These are phyloP conservation scores for Linaria vulgaris DNA, from an alignment of 257 asterid genomes.

Conservation along the genomic window DNA sequence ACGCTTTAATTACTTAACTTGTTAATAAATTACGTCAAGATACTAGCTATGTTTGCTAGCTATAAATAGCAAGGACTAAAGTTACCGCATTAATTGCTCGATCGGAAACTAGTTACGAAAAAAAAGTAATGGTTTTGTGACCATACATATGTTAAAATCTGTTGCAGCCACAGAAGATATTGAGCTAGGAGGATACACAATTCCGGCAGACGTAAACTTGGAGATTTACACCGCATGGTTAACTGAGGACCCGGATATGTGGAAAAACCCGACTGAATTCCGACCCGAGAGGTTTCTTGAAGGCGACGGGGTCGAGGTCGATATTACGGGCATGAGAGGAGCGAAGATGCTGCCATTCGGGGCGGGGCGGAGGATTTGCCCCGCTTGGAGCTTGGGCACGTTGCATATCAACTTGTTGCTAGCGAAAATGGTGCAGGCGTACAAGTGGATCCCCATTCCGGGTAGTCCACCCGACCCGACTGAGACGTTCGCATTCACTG, in stretches of 20 bases:
- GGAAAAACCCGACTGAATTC: constrained; percentile 72
- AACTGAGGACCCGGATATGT: constrained; percentile 70
- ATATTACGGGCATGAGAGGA: constrained; percentile 76
- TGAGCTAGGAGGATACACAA: constrained; percentile 77
- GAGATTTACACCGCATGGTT: constrained; percentile 93
- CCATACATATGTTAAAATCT: background rate
- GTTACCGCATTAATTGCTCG: too few species aligned
- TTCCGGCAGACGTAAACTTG: constrained; percentile 69
- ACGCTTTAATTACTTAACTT: too few species aligned
- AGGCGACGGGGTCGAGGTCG: constrained; percentile 89
- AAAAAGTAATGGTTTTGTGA: too few species aligned
- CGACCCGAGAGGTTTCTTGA: constrained; percentile 75
- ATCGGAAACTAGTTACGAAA: too few species aligned
- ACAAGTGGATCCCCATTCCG: constrained; percentile 80
- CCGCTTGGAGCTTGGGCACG: constrained; percentile 86
- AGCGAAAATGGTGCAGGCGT: constrained; percentile 81
- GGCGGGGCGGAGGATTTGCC: constrained; percentile 92
- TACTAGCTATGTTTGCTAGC: too few species aligned
- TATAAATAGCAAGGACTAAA: too few species aligned
- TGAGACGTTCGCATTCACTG: constrained; percentile 83
- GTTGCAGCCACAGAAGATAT: constrained; percentile 56
- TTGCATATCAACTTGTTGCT: constrained; percentile 66
- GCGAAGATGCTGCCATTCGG: constrained; percentile 95
- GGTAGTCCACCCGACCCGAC: constrained; percentile 86
- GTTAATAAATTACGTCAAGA: too few species aligned